Evolutionary conservation across 768 basidiomycete genomes (phyloP).

Genomic region (Mycena albidolilacea): DNA sequence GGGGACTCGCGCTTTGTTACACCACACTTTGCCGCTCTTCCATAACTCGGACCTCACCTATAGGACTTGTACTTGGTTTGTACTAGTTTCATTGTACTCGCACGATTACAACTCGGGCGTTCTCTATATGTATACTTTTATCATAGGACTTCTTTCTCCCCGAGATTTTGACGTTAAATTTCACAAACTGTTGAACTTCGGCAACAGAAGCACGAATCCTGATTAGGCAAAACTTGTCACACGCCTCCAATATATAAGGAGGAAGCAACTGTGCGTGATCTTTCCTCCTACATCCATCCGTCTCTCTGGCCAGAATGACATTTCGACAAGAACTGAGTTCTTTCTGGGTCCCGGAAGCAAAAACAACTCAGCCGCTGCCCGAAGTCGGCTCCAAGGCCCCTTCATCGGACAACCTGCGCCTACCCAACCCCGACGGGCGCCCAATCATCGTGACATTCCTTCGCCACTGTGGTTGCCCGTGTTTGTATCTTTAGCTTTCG

Average conservation of each 20-base stretch:
- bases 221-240: background rate
- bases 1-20: too few relatives aligned
- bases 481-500: slow-evolving; percentile 8
- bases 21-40: too few relatives aligned
- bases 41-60: too few relatives aligned
- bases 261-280: background rate
- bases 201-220: too few relatives aligned
- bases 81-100: too few relatives aligned
- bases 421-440: slow-evolving; percentile 18
- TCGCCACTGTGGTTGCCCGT: slow-evolving; percentile 33
- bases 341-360: slow-evolving; percentile 16
- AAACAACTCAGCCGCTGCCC: background rate
- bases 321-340: slow-evolving; percentile 31
- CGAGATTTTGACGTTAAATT: too few relatives aligned
- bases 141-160: too few relatives aligned
- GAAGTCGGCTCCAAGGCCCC: slow-evolving; percentile 18
- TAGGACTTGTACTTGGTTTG: too few relatives aligned
- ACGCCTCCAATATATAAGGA: background rate
- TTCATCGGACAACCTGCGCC: slow-evolving; percentile 1
- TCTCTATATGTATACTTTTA: too few relatives aligned
- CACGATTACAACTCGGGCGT: too few relatives aligned
- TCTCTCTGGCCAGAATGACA: slow-evolving; percentile 11
- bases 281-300: background rate
- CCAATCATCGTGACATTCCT: slow-evolving; percentile 26
- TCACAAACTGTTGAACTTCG: too few relatives aligned